Evolutionary conservation across 2,329 filamentous ascomycete species (phyloP).

Genomic region (Claviceps monticola): DNA sequence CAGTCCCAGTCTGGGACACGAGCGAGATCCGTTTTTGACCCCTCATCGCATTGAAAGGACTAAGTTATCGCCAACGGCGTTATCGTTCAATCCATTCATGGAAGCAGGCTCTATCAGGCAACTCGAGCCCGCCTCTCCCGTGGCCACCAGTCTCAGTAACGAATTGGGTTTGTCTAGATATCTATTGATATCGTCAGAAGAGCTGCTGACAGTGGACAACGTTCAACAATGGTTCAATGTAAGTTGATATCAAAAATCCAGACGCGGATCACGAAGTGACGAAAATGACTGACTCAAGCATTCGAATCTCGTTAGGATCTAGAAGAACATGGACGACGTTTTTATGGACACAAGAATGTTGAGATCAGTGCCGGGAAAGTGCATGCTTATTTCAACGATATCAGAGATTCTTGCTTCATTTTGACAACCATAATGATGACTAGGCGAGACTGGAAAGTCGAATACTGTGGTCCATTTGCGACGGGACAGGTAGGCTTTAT

Average conservation of each 20-base stretch:
- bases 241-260: constrained; percentile 10
- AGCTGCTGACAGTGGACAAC: constrained; percentile 20
- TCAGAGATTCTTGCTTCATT: constrained; percentile 42
- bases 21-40: constrained; percentile 43
- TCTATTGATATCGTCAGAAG: constrained; percentile 25
- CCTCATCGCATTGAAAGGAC: constrained; percentile 17
- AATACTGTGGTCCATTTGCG: constrained; percentile 11
- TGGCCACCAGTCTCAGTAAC: constrained; percentile 28
- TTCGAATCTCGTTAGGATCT: constrained; percentile 22
- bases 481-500: constrained; percentile 1
- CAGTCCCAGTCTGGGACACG: constrained; percentile 13
- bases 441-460: constrained; percentile 29
- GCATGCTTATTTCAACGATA: constrained; percentile 44
- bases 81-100: constrained; percentile 39
- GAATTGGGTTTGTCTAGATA: constrained; percentile 32
- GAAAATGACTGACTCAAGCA: background rate
- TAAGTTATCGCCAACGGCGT: constrained; percentile 51
- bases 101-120: constrained; percentile 8
- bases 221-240: constrained; percentile 33
- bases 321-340: constrained; percentile 16
- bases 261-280: background rate
- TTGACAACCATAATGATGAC: constrained; percentile 30
- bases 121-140: constrained; percentile 11
- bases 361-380: constrained; percentile 27
- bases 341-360: constrained; percentile 25